phyloP scores from a whole-genome alignment of 2,329 filamentous ascomycete species.

The Macrophomina tecta region DNA sequence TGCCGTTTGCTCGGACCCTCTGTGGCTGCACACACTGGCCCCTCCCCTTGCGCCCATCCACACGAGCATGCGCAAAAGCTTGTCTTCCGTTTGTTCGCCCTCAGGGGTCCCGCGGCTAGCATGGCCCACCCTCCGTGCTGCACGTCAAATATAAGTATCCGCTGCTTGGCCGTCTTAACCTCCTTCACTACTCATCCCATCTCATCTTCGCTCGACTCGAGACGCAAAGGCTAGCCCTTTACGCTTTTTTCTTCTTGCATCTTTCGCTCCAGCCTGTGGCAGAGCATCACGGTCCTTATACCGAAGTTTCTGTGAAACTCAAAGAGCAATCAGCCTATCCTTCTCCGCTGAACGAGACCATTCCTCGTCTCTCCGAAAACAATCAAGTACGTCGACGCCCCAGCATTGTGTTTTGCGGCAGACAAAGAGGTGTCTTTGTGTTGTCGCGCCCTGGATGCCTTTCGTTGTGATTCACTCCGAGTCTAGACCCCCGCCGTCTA shows the following conservation, averaged over 20 bases:
- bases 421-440: not conserved
- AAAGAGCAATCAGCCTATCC: slow-evolving; percentile 13
- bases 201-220: not conserved
- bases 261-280: slow-evolving; percentile 26
- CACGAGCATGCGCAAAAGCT: slow-evolving; percentile 13
- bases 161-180: not conserved
- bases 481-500: not conserved
- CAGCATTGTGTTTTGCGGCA: not conserved
- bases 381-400: slow-evolving; percentile 3
- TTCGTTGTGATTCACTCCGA: not conserved
- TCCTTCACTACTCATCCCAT: not conserved
- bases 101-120: slow-evolving; percentile 10
- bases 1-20: slow-evolving; percentile 1
- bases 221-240: slow-evolving; percentile 23
- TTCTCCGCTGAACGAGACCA: slow-evolving; percentile 11
- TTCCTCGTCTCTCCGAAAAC: not conserved
- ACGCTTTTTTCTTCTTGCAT: slow-evolving; percentile 19
- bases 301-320: slow-evolving; percentile 18
- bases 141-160: slow-evolving; percentile 24
- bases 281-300: slow-evolving; percentile 26
- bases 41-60: not conserved
- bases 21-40: not conserved
- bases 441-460: not conserved
- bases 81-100: slow-evolving; percentile 12
- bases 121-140: not conserved